Conservation (phyloP, 164 flowering plant species). For the Houttuynia cordata region DNA sequence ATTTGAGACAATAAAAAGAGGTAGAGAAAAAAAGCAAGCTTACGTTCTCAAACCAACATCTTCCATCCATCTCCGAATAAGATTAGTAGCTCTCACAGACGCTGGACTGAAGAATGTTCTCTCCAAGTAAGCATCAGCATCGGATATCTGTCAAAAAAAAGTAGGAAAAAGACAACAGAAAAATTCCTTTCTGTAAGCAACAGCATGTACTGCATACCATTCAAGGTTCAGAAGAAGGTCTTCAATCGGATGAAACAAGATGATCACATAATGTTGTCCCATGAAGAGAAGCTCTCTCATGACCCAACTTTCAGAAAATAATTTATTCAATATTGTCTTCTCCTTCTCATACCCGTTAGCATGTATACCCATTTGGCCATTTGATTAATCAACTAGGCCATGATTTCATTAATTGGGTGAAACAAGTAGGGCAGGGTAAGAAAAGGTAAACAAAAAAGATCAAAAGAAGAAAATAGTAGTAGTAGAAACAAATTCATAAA, state of each 20-base stretch:
- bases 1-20: constrained; percentile 5
- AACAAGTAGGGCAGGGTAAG: no score
- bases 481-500: no score
- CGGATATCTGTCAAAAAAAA: constrained; percentile 55
- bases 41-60: constrained; percentile 95
- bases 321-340: no score
- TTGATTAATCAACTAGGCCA: no score
- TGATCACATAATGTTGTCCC: no score
- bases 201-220: not conserved
- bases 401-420: no score
- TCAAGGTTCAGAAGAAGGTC: not conserved
- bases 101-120: constrained; percentile 94
- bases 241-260: not conserved
- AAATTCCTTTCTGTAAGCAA: not conserved
- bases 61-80: constrained; percentile 78
- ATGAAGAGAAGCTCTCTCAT: no score
- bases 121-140: constrained; percentile 69
- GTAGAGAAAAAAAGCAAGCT: constrained; percentile 12
- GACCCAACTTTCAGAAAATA: no score
- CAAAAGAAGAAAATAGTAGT: no score
- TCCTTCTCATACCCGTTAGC: no score
- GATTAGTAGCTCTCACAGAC: constrained; percentile 51
- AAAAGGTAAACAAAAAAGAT: no score
- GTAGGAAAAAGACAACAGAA: not conserved
- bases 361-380: no score